phyloP scores from a whole-genome alignment of 257 asterid species.

The Fraxinus pennsylvanica region DNA sequence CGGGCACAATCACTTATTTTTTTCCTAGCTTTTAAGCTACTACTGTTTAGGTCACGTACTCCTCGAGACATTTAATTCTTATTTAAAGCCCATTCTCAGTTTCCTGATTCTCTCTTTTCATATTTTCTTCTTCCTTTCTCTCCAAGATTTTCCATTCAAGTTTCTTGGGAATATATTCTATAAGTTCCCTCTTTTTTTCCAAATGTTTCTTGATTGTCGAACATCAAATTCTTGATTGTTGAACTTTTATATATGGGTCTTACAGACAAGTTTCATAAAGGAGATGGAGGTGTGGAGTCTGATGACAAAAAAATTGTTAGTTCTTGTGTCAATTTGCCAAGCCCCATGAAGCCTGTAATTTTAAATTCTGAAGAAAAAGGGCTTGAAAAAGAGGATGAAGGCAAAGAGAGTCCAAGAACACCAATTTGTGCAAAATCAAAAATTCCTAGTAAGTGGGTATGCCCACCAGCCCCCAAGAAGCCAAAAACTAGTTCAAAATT shows the following conservation, averaged over 20 bases:
- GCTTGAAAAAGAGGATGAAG: constrained; percentile 32
- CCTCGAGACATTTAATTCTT: constrained; percentile 36
- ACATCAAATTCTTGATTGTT: constrained; percentile 15
- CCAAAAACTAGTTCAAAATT: constrained; percentile 29
- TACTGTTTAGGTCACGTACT: constrained; percentile 33
- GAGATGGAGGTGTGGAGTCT: constrained; percentile 23
- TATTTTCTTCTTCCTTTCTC: neutral
- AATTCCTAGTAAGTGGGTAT: constrained; percentile 27
- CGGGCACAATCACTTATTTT: constrained; percentile 5
- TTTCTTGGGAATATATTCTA: constrained; percentile 15
- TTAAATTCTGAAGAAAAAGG: neutral
- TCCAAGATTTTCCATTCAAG: constrained; percentile 28
- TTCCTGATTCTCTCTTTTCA: neutral
- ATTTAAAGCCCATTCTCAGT: constrained; percentile 27
- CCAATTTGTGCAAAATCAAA: constrained; percentile 46
- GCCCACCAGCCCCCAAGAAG: constrained; percentile 56
- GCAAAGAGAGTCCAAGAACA: constrained; percentile 34
- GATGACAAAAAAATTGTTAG: constrained; percentile 37
- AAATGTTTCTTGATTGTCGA: constrained; percentile 1
- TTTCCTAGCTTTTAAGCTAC: constrained; percentile 22
- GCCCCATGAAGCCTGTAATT: constrained; percentile 43
- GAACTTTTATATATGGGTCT: constrained; percentile 31
- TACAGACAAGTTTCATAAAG: constrained; percentile 32
- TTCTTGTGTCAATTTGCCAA: constrained; percentile 24
- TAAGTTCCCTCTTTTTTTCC: constrained; percentile 38